Base-by-base conservation (phyloP, 345 rosid genomes). In the Hirschfeldia incana region DNA sequence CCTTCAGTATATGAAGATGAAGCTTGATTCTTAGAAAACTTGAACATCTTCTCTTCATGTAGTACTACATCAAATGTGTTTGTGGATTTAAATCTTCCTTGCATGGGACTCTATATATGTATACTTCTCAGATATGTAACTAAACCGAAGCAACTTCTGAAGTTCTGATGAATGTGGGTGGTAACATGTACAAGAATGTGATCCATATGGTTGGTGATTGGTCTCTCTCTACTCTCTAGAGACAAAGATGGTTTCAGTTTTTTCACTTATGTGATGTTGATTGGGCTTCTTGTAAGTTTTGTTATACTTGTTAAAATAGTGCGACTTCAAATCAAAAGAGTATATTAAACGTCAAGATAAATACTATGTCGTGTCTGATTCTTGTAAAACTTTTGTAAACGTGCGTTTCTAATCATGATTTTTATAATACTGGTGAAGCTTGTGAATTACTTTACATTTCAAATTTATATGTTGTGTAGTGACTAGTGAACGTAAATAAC, bases 1-100 rank as follows among this genome's bases (percentile, higher is more conserved):
- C 83, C 83, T 70, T 80, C 83, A n/a, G 4, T 74, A 58, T 65
- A 39, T 12, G 65, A 79, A 60, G 64, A 57, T 44, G 64, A 67
- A 34, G 39, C 68, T 61, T 53, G 53, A 34, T 42, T 74, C 61
- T 53, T 69, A 66, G 28, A 66, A 66, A 62, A 9, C 33, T 13
- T 27, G 6, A 12, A 42, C 32, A 33, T 61, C 8, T 61, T 21
- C 21, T 0, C 60, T 26, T 37, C 69, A 59, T 67, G 46, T 67
- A 59, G 29, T 39, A 51, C 65, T 46, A 60, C 21, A 6, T 30
- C 61, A 57, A 28, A 13, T 72, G 32, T 62, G 58, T 49, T 34
- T 6, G 44, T 71, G 12, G 8, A 71, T 37, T 13, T 3, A 66
- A 72, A 70, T 32, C 26, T 29, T 60, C 8, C 16, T 60, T 60